Evolutionary conservation across 2,329 filamentous ascomycete genomes (phyloP).

Genomic region (Alternaria sp.): DNA sequence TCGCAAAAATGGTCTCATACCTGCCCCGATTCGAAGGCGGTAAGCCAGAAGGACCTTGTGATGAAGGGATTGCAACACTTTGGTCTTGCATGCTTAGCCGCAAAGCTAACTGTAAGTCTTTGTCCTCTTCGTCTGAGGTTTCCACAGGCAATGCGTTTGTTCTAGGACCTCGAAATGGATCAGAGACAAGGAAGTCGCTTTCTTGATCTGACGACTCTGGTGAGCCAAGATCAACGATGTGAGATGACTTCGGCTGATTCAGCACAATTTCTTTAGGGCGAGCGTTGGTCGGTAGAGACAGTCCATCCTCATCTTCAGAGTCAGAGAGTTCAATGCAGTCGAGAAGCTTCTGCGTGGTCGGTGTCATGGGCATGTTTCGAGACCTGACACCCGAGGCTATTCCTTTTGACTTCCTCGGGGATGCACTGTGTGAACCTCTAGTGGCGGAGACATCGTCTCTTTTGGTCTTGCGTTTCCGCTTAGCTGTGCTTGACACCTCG

Average conservation of each 20-base stretch:
- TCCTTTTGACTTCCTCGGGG: neutral
- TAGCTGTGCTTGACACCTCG: neutral
- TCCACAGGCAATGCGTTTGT: neutral
- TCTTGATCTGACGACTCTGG: neutral
- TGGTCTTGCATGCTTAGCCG: conserved; percentile 23
- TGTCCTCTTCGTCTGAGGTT: conserved; percentile 12
- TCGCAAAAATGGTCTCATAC: conserved; percentile 12
- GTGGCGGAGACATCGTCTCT: neutral
- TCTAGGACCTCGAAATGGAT: neutral
- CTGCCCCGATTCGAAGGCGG: neutral
- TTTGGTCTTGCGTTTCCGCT: conserved; percentile 11
- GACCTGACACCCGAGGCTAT: neutral
- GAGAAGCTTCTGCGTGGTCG: neutral
- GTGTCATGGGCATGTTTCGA: neutral
- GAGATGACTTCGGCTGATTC: neutral
- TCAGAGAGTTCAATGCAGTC: conserved; percentile 21
- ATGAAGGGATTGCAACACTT: neutral
- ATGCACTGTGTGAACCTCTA: neutral
- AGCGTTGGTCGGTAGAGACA: neutral
- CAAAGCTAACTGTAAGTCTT: conserved; percentile 20
- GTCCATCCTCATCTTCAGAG: conserved; percentile 16
- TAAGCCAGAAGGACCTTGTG: neutral
- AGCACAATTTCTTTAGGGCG: neutral
- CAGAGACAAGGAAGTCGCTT: neutral
- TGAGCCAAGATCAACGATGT: neutral